Base-by-base conservation (phyloP, 768 basidiomycete species). In the Tricholoma sp. region DNA sequence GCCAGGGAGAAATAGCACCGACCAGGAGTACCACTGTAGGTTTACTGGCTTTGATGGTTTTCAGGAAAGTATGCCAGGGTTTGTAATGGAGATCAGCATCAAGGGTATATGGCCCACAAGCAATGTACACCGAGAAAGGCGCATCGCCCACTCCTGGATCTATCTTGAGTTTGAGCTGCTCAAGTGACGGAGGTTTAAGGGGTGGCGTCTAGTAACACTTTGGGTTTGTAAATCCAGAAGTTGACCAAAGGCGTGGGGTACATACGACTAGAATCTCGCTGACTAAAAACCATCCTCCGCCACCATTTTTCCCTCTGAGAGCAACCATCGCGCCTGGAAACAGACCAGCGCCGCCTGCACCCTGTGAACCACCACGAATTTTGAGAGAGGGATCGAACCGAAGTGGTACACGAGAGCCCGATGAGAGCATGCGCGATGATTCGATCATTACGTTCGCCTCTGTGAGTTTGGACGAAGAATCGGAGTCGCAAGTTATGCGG, bases 301-400 rank as follows among this genome's bases (percentile, higher is more conserved):
- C 91, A 1, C 94, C 94, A 69, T 98, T 98, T 68, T 81, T 83
- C 0, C 97, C 97, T 59, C 84, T 90, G 31, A 98, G 66, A 0
- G 88, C 94, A 1, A 88, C 88, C 52, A 98, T 83, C 27, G 86
- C 86, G 3, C 97, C 97, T 4, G 94, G 93, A 66, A 95, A 98
- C 41, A 98, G 67, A 1, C 90, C 86, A 9, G 87, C 71, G 0
- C 85, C 84, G 14, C 80, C 82, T 9, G 82, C 74, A 10, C 89
- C 90, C 55, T 78, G 78, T 12, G 76, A 66, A 1, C 81, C 79
- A 16, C 86, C 86, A 37, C 87, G 80, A 2, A 96, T 78, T 63
- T 83, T 84, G 54, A 90, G 74, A 19, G 75, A 73, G 4, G 81
- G 73, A 31, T 88, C 79, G 55, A 98, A 89, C 19, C 84, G 82